Conservation (phyloP, 495 filamentous ascomycete genomes). For the Terfezia claveryi region DNA sequence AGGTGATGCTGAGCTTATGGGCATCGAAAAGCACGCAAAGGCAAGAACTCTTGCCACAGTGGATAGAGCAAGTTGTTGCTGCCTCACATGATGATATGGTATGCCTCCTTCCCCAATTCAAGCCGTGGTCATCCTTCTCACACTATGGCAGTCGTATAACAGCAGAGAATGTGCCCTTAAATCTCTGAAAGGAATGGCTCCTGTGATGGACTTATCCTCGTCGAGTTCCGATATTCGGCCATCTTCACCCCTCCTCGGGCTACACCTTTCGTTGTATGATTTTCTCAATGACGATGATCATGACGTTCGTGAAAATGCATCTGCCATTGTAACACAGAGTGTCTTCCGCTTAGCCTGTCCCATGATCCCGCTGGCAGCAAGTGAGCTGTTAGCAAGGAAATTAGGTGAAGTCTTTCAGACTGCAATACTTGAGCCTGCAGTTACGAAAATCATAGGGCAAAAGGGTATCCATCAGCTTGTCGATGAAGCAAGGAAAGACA, state of each 20-base stretch:
- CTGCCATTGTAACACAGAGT: conserved; percentile 21
- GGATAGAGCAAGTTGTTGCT: conserved; percentile 1
- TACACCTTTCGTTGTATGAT: conserved; percentile 27
- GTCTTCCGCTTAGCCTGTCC: neutral
- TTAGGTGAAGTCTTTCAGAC: conserved; percentile 4
- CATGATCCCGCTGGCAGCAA: conserved; percentile 20
- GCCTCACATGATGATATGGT: conserved; percentile 8
- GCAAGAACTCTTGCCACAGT: neutral
- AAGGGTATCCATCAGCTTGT: conserved; percentile 28
- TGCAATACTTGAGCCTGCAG: neutral
- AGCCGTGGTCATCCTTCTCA: neutral
- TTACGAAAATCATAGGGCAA: conserved; percentile 14
- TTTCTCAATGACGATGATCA: conserved; percentile 76
- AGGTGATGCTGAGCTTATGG: conserved; percentile 4
- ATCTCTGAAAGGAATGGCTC: conserved; percentile 5
- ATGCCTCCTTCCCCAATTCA: neutral
- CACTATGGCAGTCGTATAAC: conserved; percentile 1
- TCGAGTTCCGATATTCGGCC: neutral
- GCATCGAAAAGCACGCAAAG: neutral
- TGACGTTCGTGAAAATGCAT: conserved; percentile 49
- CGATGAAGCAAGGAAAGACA: conserved; percentile 31
- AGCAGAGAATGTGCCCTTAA: conserved; percentile 8
- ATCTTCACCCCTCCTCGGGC: neutral
- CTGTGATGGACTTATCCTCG: conserved; percentile 1
- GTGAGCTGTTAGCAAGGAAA: conserved; percentile 21